Evolutionary conservation across 257 asterid species (phyloP), one percentile per base, ranked within the genome.

Genomic region (Apocynum venetum): DNA sequence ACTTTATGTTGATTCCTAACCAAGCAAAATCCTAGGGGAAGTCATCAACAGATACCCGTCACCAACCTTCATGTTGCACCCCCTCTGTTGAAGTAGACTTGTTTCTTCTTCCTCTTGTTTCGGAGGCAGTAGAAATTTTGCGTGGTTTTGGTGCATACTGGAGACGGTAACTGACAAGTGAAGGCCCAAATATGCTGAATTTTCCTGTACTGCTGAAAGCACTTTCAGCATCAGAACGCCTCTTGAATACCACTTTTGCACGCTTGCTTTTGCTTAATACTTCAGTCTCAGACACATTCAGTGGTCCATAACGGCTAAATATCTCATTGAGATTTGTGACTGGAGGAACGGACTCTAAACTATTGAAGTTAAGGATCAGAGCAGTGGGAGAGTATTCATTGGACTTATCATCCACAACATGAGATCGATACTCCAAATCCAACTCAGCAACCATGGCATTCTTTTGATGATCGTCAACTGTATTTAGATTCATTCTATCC

Each of bases 201-300:
- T 91, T 91, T 73, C 97, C 95, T 1, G 92, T 72, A 64, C 89
- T 86, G 85, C 95, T 91, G 77, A 85, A 91, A 74, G 97, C 97
- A 82, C 85, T 81, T 57, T 90, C 95, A 25, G 96, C 98, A 73
- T 91, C 92, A 0, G 77, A 78, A 2, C 80, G 78, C 77, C 83
- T 90, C 89, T 81, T 86, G 84, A 91, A 93, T 40, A 90, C 82
- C 74, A 93, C 89, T 80, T 82, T 89, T 8, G 82, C 93, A 0
- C 90, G 85, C 77, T 87, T 93, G 88, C 89, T 87, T 84, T 89
- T 90, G 82, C 71, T 78, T 14, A 87, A 65, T 52, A 90, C 82
- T 75, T 83, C 60, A 44, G 95, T 91, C 77, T 78, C 79, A 0
- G 91, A 88, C 85, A 88, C 97, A 20, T 77, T 57, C 83, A 93